Base-by-base conservation (phyloP, 495 filamentous ascomycete genomes). In the Penicillium turbatum region DNA sequence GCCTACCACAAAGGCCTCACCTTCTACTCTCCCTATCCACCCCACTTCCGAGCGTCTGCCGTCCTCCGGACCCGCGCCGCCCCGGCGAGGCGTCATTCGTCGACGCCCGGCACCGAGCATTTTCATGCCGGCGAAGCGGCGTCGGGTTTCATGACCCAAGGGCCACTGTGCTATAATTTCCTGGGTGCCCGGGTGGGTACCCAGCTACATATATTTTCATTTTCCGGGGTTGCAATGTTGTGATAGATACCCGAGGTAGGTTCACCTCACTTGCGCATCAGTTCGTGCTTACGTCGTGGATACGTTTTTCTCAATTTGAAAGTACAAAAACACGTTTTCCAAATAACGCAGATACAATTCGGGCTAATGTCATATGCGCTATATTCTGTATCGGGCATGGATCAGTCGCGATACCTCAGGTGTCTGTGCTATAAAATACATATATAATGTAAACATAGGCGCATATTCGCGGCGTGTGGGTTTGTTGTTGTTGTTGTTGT, bases 121-220 rank as follows among this genome's bases (percentile, higher is more conserved):
- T 2, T 74, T 77, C 56, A 72, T 75, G 36, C 72, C 69, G 17
- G 68, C 70, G 8, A 75, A 73, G 53, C 69, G 67, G 15, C 70
- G 61, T 44, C 70, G 62, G 7, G 35, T 67, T 24, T 40, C 49
- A 9, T 67, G 44, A 59, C 39, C 12, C 30, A 29, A 12, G 15
- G 26, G 30, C 30, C 27, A 19, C 17, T 3, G 5, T 16, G 4
- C 8, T 36, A n/a, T 45, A n/a, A n/a, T 21, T 29, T 49, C 24
- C 12, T 12, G 42, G n/a, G 13, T 44, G 8, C 29, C 43, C 10
- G 29, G 12, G 32, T 32, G 24, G 34, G 46, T 21, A n/a, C n/a
- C n/a, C 13, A n/a, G 27, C 36, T 8, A 3, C 26, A 41, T 29
- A 5, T 17, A 0, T 34, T 24, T 36, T 15, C 9, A 17, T 0